A percentile compares a stretch with the other conserved stretches of the same genome.
These are phyloP conservation scores for Phytophthora hibernalis DNA, from an alignment of 352 stramenopile species.

Conservation along the genomic window DNA sequence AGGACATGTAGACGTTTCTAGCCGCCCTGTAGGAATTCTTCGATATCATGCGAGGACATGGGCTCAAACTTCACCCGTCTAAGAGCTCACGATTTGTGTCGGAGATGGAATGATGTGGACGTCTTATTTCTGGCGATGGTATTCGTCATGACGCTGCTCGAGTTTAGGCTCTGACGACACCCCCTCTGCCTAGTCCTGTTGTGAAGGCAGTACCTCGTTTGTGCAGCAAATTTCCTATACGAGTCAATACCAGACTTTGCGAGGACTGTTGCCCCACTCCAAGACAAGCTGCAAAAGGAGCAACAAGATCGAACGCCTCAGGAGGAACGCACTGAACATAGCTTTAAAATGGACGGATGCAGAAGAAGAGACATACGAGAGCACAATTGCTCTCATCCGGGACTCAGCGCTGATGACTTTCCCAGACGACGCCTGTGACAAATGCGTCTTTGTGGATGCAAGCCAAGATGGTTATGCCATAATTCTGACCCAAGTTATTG, in stretches of 20 bases:
- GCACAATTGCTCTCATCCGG: neutral
- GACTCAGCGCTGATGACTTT: neutral
- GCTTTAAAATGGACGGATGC: neutral
- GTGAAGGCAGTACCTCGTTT: constrained; percentile 2
- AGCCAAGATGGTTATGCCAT: neutral
- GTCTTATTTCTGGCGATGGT: constrained; percentile 11
- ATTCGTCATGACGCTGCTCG: constrained; percentile 18
- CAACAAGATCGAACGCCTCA: neutral
- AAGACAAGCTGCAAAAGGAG: neutral
- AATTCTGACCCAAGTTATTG: neutral
- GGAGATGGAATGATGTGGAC: constrained; percentile 29
- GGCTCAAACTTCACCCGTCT: constrained; percentile 25
- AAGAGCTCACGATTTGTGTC: constrained; percentile 27
- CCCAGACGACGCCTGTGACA: neutral
- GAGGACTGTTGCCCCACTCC: neutral
- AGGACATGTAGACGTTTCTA: constrained; percentile 13
- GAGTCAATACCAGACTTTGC: neutral
- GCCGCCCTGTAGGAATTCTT: constrained; percentile 25
- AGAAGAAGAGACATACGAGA: neutral
- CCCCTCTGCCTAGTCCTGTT: neutral
- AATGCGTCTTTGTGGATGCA: neutral
- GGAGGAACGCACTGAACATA: neutral
- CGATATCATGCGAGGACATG: constrained; percentile 4
- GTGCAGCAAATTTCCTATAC: neutral
- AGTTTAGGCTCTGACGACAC: neutral